Evolutionary conservation across 305 asterid genomes (phyloP), one percentile per base, ranked within the genome.

Genomic region (Caryopteris hybrid): DNA sequence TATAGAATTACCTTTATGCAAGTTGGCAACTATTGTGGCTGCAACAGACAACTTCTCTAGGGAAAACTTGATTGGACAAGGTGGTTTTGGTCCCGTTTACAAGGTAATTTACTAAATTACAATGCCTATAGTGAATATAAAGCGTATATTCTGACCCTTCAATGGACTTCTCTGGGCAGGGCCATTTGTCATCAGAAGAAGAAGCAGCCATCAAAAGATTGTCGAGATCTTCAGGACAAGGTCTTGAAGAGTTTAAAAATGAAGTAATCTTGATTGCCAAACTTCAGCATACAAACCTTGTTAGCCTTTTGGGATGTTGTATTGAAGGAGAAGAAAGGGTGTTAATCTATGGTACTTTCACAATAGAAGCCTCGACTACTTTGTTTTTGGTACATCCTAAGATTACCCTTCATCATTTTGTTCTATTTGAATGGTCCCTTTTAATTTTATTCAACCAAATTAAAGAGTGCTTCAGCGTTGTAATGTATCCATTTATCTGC

Each of bases 71-170:
- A 55, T 83, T 21, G 87, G 87, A 50, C 66, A 58, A 67, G 87
- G 84, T 21, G 86, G 80, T 5, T 79, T 79, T 45, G 83, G 84
- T 21, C 72, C 79, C 43, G 91, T 87, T 51, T 87, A 77, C 67
- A 66, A 61, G 90, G 91, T 83, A 76, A 41, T 25, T 22, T 48
- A 36, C 43, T 22, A 1, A 4, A 3, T 39, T 3, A 5, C 11
- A 27, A 38, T 41, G 22, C 43, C 17, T 33, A 33, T 6, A 18
- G 14, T 33, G 23, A 12, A 25, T 4, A 25, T 1, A 33, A 33
- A 7, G 8, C 6, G 1, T 9, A 5, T 6, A 27, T 56, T 47
- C 1, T n/a, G 11, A 56, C 6, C 11, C 53, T 18, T 38, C 29
- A 8, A 11, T 6, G 2, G 10, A 29, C 60, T 43, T 38, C 29